Evolutionary conservation across 1,284 basidiomycete species (phyloP).

Genomic region (Moesziomyces sp.): DNA sequence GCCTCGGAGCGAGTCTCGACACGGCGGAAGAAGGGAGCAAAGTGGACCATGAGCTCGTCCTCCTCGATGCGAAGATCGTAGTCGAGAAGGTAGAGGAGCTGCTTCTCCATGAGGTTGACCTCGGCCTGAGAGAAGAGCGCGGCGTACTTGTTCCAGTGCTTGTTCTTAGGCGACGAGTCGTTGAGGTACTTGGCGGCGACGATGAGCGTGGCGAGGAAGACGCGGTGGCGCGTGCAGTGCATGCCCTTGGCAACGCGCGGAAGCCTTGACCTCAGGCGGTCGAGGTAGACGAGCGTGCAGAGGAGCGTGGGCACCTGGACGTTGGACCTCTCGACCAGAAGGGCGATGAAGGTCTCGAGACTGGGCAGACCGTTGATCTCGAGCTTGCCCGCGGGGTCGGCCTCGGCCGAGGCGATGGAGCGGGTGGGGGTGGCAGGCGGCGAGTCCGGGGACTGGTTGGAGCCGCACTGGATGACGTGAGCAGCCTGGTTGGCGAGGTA

Average conservation of each 20-base stretch:
- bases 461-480: conserved; percentile 65
- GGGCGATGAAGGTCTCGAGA: conserved; percentile 87
- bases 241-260: conserved; percentile 88
- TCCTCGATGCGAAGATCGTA: conserved; percentile 68
- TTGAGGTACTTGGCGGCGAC: conserved; percentile 97
- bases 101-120: conserved; percentile 95
- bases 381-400: conserved; percentile 68
- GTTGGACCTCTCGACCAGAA: conserved; percentile 84
- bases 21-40: conserved; percentile 65
- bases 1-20: conserved; percentile 62
- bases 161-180: conserved; percentile 87
- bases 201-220: conserved; percentile 94
- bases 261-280: conserved; percentile 82
- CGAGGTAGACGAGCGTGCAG: conserved; percentile 91
- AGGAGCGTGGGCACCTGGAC: conserved; percentile 92
- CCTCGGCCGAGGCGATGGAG: conserved; percentile 54
- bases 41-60: conserved; percentile 66
- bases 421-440: conserved; percentile 61
- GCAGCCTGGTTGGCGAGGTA: conserved; percentile 66
- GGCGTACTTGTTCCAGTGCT: conserved; percentile 78
- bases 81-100: conserved; percentile 70
- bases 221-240: conserved; percentile 90
- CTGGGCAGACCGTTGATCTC: conserved; percentile 73
- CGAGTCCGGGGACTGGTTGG: conserved; percentile 50
- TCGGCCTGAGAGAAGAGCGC: conserved; percentile 74